These are phyloP conservation scores for Pinus albicaulis DNA, from an alignment of 75 land plant species.

Conservation along the genomic window DNA sequence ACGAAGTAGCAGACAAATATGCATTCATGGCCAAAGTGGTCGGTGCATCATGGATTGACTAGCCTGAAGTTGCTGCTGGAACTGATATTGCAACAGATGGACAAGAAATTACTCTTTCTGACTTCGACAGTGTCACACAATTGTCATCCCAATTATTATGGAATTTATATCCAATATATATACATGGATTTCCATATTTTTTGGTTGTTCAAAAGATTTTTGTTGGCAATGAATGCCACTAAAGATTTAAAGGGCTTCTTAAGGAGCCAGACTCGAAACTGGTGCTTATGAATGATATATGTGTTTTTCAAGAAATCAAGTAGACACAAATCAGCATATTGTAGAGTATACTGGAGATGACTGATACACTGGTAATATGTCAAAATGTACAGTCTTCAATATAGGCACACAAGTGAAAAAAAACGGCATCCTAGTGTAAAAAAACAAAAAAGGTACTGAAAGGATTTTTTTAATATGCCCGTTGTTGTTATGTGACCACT, in stretches of 20 bases:
- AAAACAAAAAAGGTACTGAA: too few species aligned
- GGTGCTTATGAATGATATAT: not conserved
- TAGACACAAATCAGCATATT: not conserved
- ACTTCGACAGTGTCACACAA: slow-evolving; percentile 28
- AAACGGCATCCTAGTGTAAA: not conserved
- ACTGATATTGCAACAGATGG: not conserved
- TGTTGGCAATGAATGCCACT: not conserved
- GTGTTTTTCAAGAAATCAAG: not conserved
- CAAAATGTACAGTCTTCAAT: not conserved
- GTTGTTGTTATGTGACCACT: too few species aligned
- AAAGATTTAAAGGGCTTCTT: not conserved
- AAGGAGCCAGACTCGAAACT: not conserved
- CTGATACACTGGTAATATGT: not conserved
- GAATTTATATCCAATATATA: too few species aligned
- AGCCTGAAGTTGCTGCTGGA: slow-evolving; percentile 3
- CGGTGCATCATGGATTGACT: slow-evolving; percentile 68
- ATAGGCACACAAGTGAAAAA: not conserved
- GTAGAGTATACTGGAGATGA: not conserved
- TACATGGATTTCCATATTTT: not conserved
- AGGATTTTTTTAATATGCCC: not conserved
- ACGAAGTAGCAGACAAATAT: slow-evolving; percentile 77
- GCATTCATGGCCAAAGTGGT: slow-evolving; percentile 82
- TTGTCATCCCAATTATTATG: too few species aligned
- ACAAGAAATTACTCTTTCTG: slow-evolving; percentile 13
- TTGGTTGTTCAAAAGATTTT: not conserved